These are phyloP conservation scores for Acanthochlamys bracteata DNA, from an alignment of 106 monocot species.

Conservation along the genomic window DNA sequence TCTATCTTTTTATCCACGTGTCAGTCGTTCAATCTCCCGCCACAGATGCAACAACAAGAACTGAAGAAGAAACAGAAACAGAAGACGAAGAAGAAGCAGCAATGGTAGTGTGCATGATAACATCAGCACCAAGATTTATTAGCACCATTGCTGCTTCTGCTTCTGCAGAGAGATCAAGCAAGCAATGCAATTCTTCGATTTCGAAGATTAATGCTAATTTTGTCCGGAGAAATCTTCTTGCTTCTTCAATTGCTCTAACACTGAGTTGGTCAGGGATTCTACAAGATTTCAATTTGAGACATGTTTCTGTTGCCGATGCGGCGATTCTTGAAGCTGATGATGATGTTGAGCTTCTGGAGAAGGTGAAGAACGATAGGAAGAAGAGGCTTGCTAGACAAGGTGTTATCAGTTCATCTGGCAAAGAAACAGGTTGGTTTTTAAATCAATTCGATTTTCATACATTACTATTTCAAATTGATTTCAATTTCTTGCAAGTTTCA, in stretches of 20 bases:
- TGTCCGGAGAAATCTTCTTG: not conserved
- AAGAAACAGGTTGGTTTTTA: slow-evolving; percentile 54
- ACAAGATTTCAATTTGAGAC: slow-evolving; percentile 18
- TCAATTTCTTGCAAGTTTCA: not conserved
- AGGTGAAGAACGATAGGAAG: slow-evolving; percentile 78
- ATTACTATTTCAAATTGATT: not conserved
- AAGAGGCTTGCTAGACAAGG: slow-evolving; percentile 78
- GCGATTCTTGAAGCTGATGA: slow-evolving; percentile 89
- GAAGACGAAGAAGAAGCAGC: not conserved
- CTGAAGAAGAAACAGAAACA: not conserved
- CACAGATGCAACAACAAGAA: too few species aligned
- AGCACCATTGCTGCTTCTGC: too few species aligned
- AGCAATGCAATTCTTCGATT: too few species aligned
- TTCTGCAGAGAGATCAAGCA: too few species aligned
- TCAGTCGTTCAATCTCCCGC: too few species aligned
- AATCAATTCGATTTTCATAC: not conserved
- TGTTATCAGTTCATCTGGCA: slow-evolving; percentile 59
- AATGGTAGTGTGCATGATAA: not conserved
- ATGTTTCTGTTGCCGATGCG: slow-evolving; percentile 21
- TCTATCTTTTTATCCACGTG: too few species aligned
- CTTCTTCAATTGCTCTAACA: slow-evolving; percentile 2
- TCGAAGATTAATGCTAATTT: not conserved
- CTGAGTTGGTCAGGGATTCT: not conserved
- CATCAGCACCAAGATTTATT: not conserved
- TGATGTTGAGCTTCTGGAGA: slow-evolving; percentile 78